Base-by-base conservation (phyloP, 352 stramenopile species). In the Blastocystis sp. region DNA sequence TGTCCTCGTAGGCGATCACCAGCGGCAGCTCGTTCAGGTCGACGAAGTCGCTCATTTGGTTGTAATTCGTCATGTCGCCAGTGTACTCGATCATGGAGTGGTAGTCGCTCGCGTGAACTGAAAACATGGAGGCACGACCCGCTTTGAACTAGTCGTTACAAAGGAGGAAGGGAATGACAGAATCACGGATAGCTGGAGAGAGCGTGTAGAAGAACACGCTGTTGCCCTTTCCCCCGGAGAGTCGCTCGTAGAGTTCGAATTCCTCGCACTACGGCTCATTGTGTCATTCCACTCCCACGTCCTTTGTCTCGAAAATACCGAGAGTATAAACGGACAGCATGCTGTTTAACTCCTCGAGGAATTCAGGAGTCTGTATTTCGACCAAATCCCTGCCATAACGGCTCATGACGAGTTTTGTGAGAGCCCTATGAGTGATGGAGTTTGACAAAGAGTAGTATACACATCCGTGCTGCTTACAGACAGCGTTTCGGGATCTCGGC, bases 1-100 rank as follows among this genome's bases (percentile, higher is more conserved):
- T 66, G 50, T 85, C n/a, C 6, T 31, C 24, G 51, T 85, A 85
- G 61, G 67, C 50, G 29, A 85, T 85, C n/a, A 85, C 50, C 21
- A 85, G 55, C 35, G 74, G 74, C 21, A 85, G 51, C 60, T 85
- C 74, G 31, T 85, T 85, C 51, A 41, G 19, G 45, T 85, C 74
- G 3, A 85, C 45, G 51, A 85, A 85, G 60, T 85, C 74, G n/a
- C 41, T 67, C 3, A 85, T 35, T 24, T 85, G 50, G 41, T 85
- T 62, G 51, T 69, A 85, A 69, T 85, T 85, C 6, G 74, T 67
- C 16, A 85, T 41, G 31, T 69, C 74, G 19, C 74, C 74, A 3
- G 45, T 85, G 61, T 69, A 85, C 10, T 33, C 50, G 12, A 85
- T 51, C 31, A 35, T 31, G 10, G 50, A 70, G 51, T 55, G n/a